Base-by-base conservation (phyloP, 768 basidiomycete genomes). In the Coprinopsis sp. region DNA sequence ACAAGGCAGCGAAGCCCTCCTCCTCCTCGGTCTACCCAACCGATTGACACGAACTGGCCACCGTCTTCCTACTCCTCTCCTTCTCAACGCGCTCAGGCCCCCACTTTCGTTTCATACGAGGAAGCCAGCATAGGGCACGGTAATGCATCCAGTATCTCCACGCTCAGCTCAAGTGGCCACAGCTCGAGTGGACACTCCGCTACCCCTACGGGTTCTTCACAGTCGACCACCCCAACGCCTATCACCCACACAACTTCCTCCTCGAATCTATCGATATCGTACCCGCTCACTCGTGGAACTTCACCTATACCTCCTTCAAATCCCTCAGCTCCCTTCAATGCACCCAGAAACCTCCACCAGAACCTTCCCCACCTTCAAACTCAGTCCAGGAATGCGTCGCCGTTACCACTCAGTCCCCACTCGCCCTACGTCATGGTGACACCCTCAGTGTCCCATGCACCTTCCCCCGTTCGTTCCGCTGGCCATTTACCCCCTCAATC, bases 381-480 rank as follows among this genome's bases (percentile, higher is more conserved):
- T n/a, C n/a, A n/a, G n/a, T n/a, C n/a, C n/a, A n/a, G n/a, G n/a
- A n/a, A n/a, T n/a, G 18, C 8, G 36, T 19, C n/a, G 8, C 8
- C 10, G 36, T 18, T 8, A 7, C 16, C 36, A 13, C 21, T 37
- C 36, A 7, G 36, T 8, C 21, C 42, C 52, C 19, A 57, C 52
- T 6, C 58, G 54, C 16, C 49, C 52, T 14, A 24, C 43, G 16
- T 55, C 56, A 18, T 54, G 51, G 12, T 18, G n/a, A n/a, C 27
- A 1, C 40, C 47, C 22, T 46, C 59, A 12, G 41, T 53, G 16
- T 43, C 44, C 6, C 47, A 52, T 14, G 47, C 59, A 3, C 45
- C 43, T n/a, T 40, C 49, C 33, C 30, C 48, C 36, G 27, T 46
- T 1, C 47, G 47, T 33, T 44, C 52, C 27, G 38, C 25, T 28